Base-by-base conservation (phyloP, 2,329 filamentous ascomycete genomes). In the Neofusicoccum parvum region DNA sequence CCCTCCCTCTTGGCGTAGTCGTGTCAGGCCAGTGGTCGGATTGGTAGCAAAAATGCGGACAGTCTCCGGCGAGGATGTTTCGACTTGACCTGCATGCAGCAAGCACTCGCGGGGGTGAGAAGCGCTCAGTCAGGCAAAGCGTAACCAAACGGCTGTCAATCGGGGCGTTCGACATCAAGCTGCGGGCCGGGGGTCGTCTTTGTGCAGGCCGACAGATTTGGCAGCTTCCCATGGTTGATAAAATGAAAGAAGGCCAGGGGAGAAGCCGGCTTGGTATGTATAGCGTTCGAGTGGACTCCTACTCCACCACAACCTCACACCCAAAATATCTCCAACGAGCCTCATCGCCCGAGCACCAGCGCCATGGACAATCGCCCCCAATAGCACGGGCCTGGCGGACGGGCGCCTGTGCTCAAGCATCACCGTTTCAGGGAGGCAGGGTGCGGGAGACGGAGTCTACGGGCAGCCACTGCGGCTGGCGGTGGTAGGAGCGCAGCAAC, bases 271-370 rank as follows among this genome's bases (percentile, higher is more conserved):
- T 11, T 17, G 53, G 23, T 58, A 46, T 45, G 53, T 58, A 58
- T 58, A 45, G 20, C 39, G 11, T 14, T 9, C 51, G 41, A 23
- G 36, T 27, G 36, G 51, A 17, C 32, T 20, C 15, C 14, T 36
- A 46, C 56, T 37, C 43, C 56, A 60, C 56, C 41, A 60, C 32
- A 36, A 36, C 32, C 15, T 46, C n/a, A n/a, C n/a, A 37, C 49
- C 62, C 50, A 64, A 56, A 56, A 64, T 54, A 64, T 43, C 62
- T 64, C 62, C 50, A 64, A 56, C 62, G 62, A 54, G 62, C 62
- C 49, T 56, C 62, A 64, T 64, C 15, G 62, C 41, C 49, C 62
- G 62, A 64, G 37, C 32, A 46, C 46, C 48, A 14, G 41, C 39
- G 48, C 36, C 50, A 46, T 64, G 50, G 62, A 54, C 23, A 54